Conservation (phyloP, 306 rosid genomes). For the Corylus americana region DNA sequence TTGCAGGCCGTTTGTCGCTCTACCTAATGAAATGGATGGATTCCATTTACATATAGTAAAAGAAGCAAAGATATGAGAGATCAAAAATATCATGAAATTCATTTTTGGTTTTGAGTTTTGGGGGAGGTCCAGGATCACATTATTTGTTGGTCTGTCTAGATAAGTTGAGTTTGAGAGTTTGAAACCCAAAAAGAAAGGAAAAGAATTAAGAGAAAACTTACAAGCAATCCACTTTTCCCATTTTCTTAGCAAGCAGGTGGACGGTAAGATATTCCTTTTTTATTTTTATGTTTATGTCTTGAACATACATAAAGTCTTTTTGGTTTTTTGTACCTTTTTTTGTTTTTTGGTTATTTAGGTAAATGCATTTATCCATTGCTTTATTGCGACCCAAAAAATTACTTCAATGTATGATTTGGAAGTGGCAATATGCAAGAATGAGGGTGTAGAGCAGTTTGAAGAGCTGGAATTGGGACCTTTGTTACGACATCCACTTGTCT, state of each 20-base stretch:
- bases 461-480: slow-evolving; percentile 81
- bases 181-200: background rate
- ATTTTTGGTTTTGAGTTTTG: background rate
- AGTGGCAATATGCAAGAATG: slow-evolving; percentile 70
- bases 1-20: background rate
- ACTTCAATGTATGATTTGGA: slow-evolving; percentile 78
- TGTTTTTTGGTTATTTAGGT: slow-evolving; percentile 52
- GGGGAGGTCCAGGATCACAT: background rate
- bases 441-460: slow-evolving; percentile 67
- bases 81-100: background rate
- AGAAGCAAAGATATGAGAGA: background rate
- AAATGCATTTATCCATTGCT: slow-evolving; percentile 88
- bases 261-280: background rate
- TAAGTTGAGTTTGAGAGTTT: background rate
- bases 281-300: background rate
- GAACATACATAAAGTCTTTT: background rate
- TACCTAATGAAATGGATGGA: background rate
- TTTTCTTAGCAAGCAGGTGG: background rate
- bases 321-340: slow-evolving; percentile 8
- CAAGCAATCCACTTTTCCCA: background rate
- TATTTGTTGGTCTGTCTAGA: background rate
- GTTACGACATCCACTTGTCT: slow-evolving; percentile 69
- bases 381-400: slow-evolving; percentile 70
- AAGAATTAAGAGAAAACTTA: background rate
- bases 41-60: background rate